These are phyloP conservation scores for Ormosia semicastrata DNA, from an alignment of 306 rosid species.

Conservation along the genomic window DNA sequence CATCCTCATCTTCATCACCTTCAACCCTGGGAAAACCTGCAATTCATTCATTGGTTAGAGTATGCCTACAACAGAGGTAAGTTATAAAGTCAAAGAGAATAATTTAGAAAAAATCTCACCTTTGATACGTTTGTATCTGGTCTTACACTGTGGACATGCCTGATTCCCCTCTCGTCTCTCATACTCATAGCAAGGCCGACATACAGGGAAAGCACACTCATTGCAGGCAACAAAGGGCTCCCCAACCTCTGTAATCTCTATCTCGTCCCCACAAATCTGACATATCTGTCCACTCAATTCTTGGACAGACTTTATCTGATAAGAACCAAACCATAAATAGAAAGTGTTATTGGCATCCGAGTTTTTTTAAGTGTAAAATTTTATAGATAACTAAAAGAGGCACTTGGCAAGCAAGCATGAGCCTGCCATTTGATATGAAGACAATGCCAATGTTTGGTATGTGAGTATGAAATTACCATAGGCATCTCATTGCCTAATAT, in stretches of 20 bases:
- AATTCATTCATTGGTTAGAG: slow-evolving; percentile 20
- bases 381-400: not conserved
- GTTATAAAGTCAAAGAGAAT: not conserved
- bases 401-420: not conserved
- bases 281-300: slow-evolving; percentile 66
- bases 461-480: not conserved
- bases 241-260: slow-evolving; percentile 50
- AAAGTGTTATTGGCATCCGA: not conserved
- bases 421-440: not conserved
- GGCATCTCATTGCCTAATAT: not conserved
- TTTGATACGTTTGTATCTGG: slow-evolving; percentile 65
- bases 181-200: slow-evolving; percentile 64
- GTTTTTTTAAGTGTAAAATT: not conserved
- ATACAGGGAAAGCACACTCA: slow-evolving; percentile 78
- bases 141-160: slow-evolving; percentile 73
- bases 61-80: not conserved
- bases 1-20: slow-evolving; percentile 81
- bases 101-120: slow-evolving; percentile 35
- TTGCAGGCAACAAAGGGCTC: slow-evolving; percentile 76
- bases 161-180: slow-evolving; percentile 72
- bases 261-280: slow-evolving; percentile 60
- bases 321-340: slow-evolving; percentile 8
- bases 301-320: slow-evolving; percentile 56
- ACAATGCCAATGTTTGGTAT: not conserved
- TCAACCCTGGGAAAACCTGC: slow-evolving; percentile 83